These are phyloP conservation scores for Grammothele lineata DNA, from an alignment of 768 basidiomycete species.

Conservation along the genomic window DNA sequence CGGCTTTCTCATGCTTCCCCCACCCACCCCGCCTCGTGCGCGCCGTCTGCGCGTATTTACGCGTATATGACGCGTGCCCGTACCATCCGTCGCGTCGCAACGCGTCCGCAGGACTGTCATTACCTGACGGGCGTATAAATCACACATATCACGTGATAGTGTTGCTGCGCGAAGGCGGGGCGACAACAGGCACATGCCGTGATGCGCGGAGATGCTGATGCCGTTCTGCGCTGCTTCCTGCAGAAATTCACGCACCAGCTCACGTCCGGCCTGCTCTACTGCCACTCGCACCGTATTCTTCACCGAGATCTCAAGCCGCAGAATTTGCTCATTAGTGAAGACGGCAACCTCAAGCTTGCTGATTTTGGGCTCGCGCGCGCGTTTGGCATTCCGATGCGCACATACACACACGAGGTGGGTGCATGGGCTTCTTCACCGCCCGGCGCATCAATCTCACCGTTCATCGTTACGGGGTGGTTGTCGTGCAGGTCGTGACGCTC, in stretches of 20 bases:
- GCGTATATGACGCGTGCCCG: conserved; percentile 29
- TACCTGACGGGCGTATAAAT: conserved; percentile 5
- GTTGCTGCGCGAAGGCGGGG: conserved; percentile 4
- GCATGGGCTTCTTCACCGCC: neutral
- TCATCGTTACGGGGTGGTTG: neutral
- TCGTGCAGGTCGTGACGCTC: conserved; percentile 87
- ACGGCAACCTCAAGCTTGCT: conserved; percentile 90
- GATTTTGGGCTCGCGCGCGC: conserved; percentile 96
- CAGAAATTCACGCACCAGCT: conserved; percentile 98
- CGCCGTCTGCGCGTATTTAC: conserved; percentile 12
- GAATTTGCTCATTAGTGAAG: conserved; percentile 87
- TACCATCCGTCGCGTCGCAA: conserved; percentile 22
- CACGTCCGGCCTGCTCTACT: conserved; percentile 85
- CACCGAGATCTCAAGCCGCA: conserved; percentile 97
- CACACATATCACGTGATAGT: conserved; percentile 21
- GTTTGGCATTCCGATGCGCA: conserved; percentile 96
- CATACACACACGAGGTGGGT: conserved; percentile 96
- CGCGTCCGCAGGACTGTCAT: conserved; percentile 15
- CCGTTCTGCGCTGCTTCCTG: too few species aligned
- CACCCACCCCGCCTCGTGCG: neutral
- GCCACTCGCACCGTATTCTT: conserved; percentile 94
- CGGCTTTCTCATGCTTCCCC: conserved; percentile 1
- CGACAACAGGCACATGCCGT: neutral
- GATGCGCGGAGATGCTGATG: neutral
- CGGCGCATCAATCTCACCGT: neutral